A percentile compares a stretch with the other conserved stretches of the same genome.
These are phyloP conservation scores for Alnus glutinosa DNA, from an alignment of 306 rosid genomes.

Conservation along the genomic window DNA sequence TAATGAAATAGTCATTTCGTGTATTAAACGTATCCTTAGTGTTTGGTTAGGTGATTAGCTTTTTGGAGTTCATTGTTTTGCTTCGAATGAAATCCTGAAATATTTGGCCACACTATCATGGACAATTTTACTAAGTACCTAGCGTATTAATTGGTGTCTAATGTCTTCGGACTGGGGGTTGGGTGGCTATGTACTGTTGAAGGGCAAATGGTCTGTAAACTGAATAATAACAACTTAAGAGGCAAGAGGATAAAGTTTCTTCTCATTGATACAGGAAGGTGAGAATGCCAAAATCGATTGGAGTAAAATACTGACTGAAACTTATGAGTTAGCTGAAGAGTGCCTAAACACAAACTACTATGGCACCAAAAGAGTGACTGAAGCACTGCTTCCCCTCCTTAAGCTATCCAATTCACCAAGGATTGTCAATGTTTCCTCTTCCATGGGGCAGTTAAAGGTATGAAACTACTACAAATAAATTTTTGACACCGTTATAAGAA, in stretches of 20 bases:
- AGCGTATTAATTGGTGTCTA: no score
- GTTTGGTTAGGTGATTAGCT: no score
- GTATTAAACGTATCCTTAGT: no score
- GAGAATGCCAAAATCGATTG: not conserved
- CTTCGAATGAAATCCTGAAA: no score
- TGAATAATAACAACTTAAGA: not conserved
- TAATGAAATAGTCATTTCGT: no score
- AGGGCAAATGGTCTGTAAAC: no score
- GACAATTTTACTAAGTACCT: not conserved
- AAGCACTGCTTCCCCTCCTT: constrained; percentile 6
- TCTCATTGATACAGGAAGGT: not conserved
- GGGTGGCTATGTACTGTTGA: no score
- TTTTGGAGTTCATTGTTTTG: no score
- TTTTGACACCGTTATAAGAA: no score
- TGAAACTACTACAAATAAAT: not conserved
- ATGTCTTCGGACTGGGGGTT: no score
- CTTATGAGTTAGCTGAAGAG: constrained; percentile 6
- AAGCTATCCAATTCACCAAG: constrained; percentile 6
- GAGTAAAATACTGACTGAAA: not conserved
- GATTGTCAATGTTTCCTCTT: constrained; percentile 17
- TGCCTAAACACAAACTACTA: constrained; percentile 16
- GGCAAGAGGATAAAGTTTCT: not conserved
- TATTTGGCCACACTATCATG: not conserved
- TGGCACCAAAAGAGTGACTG: constrained; percentile 5
- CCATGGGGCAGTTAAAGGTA: not conserved